Evolutionary conservation across 2,329 filamentous ascomycete species (phyloP).

Genomic region (Colletotrichum sp.): DNA sequence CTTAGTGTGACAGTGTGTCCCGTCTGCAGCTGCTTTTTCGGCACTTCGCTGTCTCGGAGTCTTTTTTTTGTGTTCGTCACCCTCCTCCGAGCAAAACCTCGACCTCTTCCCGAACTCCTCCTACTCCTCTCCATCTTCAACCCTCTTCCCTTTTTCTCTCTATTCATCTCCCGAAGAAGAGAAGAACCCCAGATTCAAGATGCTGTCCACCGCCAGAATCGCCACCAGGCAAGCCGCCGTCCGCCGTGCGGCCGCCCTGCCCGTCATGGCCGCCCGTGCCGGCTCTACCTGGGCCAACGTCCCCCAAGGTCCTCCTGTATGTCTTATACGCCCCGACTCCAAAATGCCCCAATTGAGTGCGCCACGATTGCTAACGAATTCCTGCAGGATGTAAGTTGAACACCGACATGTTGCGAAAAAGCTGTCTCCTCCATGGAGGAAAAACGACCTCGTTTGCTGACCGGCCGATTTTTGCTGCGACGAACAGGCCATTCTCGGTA

Average conservation of each 20-base stretch:
- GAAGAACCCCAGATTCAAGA: not conserved
- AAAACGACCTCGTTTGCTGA: slow-evolving; percentile 18
- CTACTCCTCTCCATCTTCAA: not conserved
- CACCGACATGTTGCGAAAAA: not conserved
- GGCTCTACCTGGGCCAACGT: slow-evolving; percentile 91
- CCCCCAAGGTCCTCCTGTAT: slow-evolving; percentile 90
- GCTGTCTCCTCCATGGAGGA: too few relatives aligned
- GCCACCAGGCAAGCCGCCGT: slow-evolving; percentile 22
- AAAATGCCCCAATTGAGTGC: slow-evolving; percentile 23
- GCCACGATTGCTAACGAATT: slow-evolving; percentile 34
- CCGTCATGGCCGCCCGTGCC: slow-evolving; percentile 35
- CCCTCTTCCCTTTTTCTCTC: not conserved
- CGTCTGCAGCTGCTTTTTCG: slow-evolving; percentile 14
- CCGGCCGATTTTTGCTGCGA: slow-evolving; percentile 22
- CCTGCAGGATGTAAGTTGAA: slow-evolving; percentile 41
- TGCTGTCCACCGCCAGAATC: slow-evolving; percentile 23
- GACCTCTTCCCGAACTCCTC: not conserved
- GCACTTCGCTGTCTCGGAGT: slow-evolving; percentile 21
- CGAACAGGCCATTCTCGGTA: slow-evolving; percentile 77
- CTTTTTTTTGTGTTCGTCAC: not conserved
- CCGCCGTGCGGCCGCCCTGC: slow-evolving; percentile 19
- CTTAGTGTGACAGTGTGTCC: not conserved
- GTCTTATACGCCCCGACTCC: slow-evolving; percentile 38
- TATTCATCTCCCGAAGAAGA: not conserved
- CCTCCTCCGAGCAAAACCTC: not conserved